Evolutionary conservation across 441 rosid species (phyloP).

Genomic region (Aquilaria agallochum): DNA sequence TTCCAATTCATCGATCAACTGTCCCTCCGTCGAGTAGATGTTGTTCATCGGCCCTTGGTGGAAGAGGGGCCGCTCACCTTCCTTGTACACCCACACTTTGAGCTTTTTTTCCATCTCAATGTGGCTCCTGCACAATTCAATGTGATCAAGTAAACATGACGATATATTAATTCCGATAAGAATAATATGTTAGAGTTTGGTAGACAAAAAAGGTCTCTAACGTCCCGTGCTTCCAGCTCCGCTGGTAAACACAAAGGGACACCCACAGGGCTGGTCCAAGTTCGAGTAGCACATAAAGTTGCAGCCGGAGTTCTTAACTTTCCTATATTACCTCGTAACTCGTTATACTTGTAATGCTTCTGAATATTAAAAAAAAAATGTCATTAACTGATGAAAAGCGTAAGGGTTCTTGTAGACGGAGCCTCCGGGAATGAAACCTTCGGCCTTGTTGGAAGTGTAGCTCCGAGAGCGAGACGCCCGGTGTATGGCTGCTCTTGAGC

Average conservation of each 20-base stretch:
- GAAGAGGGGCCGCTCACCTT: conserved; percentile 68
- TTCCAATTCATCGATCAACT: conserved; percentile 62
- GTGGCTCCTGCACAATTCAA: conserved; percentile 50
- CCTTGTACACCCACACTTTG: conserved; percentile 72
- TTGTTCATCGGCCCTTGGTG: conserved; percentile 65
- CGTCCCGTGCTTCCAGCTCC: background rate
- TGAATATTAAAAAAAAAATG: conserved; percentile 5
- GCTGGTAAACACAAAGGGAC: background rate
- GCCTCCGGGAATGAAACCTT: conserved; percentile 44
- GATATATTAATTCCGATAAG: background rate
- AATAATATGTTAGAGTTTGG: background rate
- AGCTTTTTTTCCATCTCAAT: conserved; percentile 71
- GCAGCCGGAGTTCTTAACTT: background rate
- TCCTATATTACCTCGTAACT: too few relatives aligned
- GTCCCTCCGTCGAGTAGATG: conserved; percentile 72
- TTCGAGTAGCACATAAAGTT: background rate
- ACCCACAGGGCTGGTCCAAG: background rate
- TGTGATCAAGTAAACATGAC: background rate
- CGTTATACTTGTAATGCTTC: too few relatives aligned
- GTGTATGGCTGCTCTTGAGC: conserved; percentile 48
- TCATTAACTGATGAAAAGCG: conserved; percentile 80
- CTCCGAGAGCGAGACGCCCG: conserved; percentile 28
- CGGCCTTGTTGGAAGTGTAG: conserved; percentile 19
- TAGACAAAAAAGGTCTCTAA: background rate
- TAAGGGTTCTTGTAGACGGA: conserved; percentile 58